Base-by-base conservation (phyloP, 176 grass and related monocot genomes). In the Pontederia paniculata region DNA sequence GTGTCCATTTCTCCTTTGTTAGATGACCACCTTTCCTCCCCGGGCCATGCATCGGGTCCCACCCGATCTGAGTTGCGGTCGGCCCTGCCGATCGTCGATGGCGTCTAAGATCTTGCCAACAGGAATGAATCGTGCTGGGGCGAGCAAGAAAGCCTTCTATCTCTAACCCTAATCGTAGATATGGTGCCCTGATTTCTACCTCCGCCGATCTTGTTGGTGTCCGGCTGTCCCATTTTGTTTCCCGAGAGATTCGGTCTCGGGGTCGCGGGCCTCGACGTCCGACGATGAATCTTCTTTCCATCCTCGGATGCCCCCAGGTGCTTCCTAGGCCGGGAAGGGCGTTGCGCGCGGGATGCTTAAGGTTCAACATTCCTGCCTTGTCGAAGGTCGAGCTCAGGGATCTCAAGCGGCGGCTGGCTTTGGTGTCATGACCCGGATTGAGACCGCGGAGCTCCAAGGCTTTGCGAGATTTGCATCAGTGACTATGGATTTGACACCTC, bases 51-150 rank as follows among this genome's bases (percentile, higher is more conserved):
- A 21, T 18, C 5, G 10, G 10, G 7, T 6, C 58, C 23, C 56
- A 55, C 12, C 60, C 9, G 72, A 75, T 74, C 64, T 67, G 58
- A 55, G 48, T 6, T 37, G 5, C 28, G 28, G 28, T 6, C 28
- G 17, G 7, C 8, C 21, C 11, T 21, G 22, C 25, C 15, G 5
- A 57, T 10, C 70, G 82, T 65, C 49, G 52, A 98, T 91, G 86
- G 77, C 87, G 52, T 98, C 87, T 61, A 77, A 83, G 9, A 61
- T 84, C 72, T 98, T 52, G 83, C 86, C 61, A 77, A 55, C 52
- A 78, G 62, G 17, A 65, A 68, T n/a, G 83, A 68, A 9, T 75
- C 79, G 62, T 68, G 70, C 65, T 98, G 83, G 80, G 61, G 66
- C 4, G 78, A 91, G 54, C 17, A 60, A 65, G 55, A 52, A 67